Evolutionary conservation across 805 yeast species (phyloP), one percentile per base, ranked within the genome.

Genomic region (Schizosaccharomyces lindneri): DNA sequence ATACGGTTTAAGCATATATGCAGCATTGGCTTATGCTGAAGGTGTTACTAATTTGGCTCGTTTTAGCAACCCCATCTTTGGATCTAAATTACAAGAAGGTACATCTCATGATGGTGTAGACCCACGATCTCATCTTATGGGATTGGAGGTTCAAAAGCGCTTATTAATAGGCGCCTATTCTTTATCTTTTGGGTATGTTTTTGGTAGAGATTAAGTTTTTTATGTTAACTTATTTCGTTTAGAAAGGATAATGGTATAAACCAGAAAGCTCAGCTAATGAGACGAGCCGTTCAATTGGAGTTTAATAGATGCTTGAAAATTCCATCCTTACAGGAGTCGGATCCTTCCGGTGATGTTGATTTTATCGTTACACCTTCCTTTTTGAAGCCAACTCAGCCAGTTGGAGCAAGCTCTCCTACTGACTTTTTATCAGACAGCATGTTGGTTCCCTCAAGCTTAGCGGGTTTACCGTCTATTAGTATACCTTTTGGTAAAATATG

Each of bases 41-140:
- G 97, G 97, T 0, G 83, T 94, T 0, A 90, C 97, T 0, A 93
- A 93, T 69, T 75, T 93, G 60, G 79, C 96, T 1, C 75, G 97
- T 41, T 93, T 78, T 68, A 98, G 93, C 71, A 98, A 74, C 89
- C 24, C 75, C 97, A 62, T 93, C 83, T 69, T 74, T 78, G 0
- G 71, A 68, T 41, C 64, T 65, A 1, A 70, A 71, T 63, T 70
- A 63, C 61, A 63, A 59, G 29, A 65, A 67, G 51, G 68, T 36
- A 4, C 4, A 36, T 36, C 2, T 36, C 41, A 4, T 68, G 67
- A 2, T 70, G 74, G 27, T 70, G 13, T 36, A 7, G 41, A 36
- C 75, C 41, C 71, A 1, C 76, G 97, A 64, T 67, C 79, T 0
- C 67, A 67, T 6, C 85, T 84, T 0, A 84, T 94, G 68, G 96